A percentile compares a stretch with the other conserved stretches of the same genome.
Evolutionary conservation across 2,329 filamentous ascomycete genomes (phyloP).

Genomic region (Colletotrichum theobromicola): DNA sequence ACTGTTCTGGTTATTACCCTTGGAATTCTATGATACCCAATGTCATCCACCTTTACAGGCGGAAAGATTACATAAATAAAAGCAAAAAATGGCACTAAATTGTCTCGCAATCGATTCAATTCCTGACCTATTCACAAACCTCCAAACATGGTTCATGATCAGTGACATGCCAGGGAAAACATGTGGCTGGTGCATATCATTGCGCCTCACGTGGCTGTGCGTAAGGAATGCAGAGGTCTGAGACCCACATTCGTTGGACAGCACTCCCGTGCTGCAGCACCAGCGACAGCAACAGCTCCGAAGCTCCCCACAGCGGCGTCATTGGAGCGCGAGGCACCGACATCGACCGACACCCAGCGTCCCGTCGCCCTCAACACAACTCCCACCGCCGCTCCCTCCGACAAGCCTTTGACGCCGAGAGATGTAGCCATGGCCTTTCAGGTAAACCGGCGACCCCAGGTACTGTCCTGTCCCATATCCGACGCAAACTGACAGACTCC

Average conservation of each 20-base stretch:
- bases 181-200: not conserved
- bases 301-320: conserved; percentile 30
- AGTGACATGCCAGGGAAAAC: not conserved
- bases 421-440: conserved; percentile 26
- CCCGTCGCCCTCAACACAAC: not conserved
- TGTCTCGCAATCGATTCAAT: not conserved
- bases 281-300: conserved; percentile 12
- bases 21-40: not conserved
- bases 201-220: not conserved
- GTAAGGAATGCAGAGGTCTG: not conserved
- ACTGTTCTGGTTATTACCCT: not conserved
- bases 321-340: conserved; percentile 24
- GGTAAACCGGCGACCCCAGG: not conserved
- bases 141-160: not conserved
- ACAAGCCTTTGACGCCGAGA: not conserved
- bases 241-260: not conserved
- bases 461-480: not conserved
- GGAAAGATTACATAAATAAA: not conserved
- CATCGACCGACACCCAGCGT: conserved; percentile 5
- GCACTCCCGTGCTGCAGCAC: not conserved
- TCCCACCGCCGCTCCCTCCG: not conserved
- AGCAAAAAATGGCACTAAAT: not conserved
- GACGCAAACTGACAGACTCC: not conserved
- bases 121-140: not conserved
- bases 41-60: not conserved